Base-by-base conservation (phyloP, 306 rosid genomes). In the Adenanthera pavonina region DNA sequence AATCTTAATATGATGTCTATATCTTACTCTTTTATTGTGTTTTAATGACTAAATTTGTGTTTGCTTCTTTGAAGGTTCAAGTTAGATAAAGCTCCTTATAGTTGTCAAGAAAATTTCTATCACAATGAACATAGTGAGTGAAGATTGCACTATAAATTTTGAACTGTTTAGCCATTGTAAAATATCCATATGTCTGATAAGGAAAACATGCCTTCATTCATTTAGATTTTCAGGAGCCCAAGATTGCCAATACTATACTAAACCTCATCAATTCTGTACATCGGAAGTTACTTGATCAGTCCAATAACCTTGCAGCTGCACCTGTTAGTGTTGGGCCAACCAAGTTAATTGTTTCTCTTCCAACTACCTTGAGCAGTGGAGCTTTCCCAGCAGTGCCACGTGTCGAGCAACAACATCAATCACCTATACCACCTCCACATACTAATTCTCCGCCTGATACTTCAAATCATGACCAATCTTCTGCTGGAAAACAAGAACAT, bases 321-420 rank as follows among this genome's bases (percentile, higher is more conserved):
- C 94, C 98, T 77, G 79, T 67, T 80, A 69, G 34, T 72, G 88
- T 72, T 33, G 81, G 65, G 15, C 76, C 87, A 43, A 35, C 85
- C 35, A 85, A 78, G 75, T 84, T 82, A 35, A 64, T 87, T 66
- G 79, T 86, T 81, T 46, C 85, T 76, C 64, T 92, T 82, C 92
- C 96, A 68, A 66, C 82, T 56, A 77, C 90, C 71, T 81, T 87
- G 81, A 93, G 99, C 71, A 93, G 99, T 76, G 99, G 99, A 52
- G 67, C 94, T 77, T 95, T 91, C 78, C 92, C 94, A 33, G 99
- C 94, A 8, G 83, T 93, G 66, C 88, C 92, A 61, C 80, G 60
- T 49, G 69, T 57, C 48, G 86, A 80, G 88, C 83, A 68, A 40
- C 83, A 41, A 74, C 36, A 86, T 77, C 80, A 66, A 51, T 49